A percentile compares a stretch with the other conserved stretches of the same genome.
phyloP scores from a whole-genome alignment of 2,329 filamentous ascomycete species.

The Scleromitrula shiraiana region DNA sequence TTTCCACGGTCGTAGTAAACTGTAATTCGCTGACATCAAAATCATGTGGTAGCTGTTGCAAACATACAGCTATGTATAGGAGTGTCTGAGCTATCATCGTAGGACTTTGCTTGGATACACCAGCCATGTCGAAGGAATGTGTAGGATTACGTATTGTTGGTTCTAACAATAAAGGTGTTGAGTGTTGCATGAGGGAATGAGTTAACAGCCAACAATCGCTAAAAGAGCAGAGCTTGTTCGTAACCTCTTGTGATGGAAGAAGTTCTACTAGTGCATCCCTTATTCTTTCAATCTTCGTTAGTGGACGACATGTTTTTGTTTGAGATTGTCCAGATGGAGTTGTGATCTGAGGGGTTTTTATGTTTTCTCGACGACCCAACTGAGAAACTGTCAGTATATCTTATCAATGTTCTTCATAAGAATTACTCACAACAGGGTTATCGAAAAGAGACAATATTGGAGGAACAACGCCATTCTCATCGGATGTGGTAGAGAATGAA shows the following conservation, averaged over 20 bases:
- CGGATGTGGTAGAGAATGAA: slow-evolving; percentile 11
- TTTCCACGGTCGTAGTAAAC: slow-evolving; percentile 16
- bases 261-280: slow-evolving; percentile 23
- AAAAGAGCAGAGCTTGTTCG: slow-evolving; percentile 19
- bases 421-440: slow-evolving; percentile 21
- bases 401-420: neutral
- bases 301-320: slow-evolving; percentile 10
- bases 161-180: neutral
- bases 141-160: slow-evolving; percentile 1
- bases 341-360: slow-evolving; percentile 12
- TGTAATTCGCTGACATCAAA: slow-evolving; percentile 21
- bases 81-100: slow-evolving; percentile 23
- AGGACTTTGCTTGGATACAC: slow-evolving; percentile 20
- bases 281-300: slow-evolving; percentile 23
- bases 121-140: slow-evolving; percentile 18
- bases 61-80: slow-evolving; percentile 23
- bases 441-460: slow-evolving; percentile 28
- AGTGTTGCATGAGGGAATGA: slow-evolving; percentile 17
- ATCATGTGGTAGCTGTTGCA: slow-evolving; percentile 23
- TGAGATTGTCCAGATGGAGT: slow-evolving; percentile 18
- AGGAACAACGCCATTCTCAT: slow-evolving; percentile 17
- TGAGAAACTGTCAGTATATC: slow-evolving; percentile 7
- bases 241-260: slow-evolving; percentile 24
- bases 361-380: slow-evolving; percentile 21
- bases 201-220: slow-evolving; percentile 23